phyloP scores from a whole-genome alignment of 2,329 filamentous ascomycete genomes.

The Aureobasidium pullulans region DNA sequence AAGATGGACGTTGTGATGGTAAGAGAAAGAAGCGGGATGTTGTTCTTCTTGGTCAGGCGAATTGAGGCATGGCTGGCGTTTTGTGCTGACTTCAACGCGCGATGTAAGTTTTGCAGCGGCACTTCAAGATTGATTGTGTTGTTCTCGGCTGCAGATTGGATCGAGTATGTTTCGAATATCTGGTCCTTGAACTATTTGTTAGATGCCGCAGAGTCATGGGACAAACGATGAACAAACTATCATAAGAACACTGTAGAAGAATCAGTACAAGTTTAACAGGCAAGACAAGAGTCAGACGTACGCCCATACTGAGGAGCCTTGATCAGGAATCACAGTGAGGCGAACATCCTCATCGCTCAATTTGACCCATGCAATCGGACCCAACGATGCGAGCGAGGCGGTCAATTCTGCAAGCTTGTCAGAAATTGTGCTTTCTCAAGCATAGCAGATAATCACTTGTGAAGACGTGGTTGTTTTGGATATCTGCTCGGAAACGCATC shows the following conservation, averaged over 20 bases:
- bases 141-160: conserved; percentile 72
- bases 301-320: conserved; percentile 95
- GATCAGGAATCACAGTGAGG: conserved; percentile 92
- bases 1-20: conserved; percentile 75
- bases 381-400: conserved; percentile 56
- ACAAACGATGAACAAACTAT: conserved; percentile 29
- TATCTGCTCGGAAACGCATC: conserved; percentile 49
- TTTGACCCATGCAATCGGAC: conserved; percentile 84
- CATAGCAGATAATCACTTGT: conserved; percentile 37
- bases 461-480: conserved; percentile 46
- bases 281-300: conserved; percentile 42
- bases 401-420: conserved; percentile 46
- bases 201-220: neutral
- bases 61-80: conserved; percentile 76
- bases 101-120: conserved; percentile 76
- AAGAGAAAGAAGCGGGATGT: conserved; percentile 76
- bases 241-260: conserved; percentile 30
- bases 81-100: conserved; percentile 82
- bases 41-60: conserved; percentile 87
- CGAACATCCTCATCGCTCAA: conserved; percentile 80
- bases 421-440: neutral
- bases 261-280: neutral
- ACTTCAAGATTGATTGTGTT: conserved; percentile 97
- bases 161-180: conserved; percentile 77
- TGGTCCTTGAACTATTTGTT: conserved; percentile 47